Base-by-base conservation (phyloP, 164 flowering plant species). In the Annona cherimola region DNA sequence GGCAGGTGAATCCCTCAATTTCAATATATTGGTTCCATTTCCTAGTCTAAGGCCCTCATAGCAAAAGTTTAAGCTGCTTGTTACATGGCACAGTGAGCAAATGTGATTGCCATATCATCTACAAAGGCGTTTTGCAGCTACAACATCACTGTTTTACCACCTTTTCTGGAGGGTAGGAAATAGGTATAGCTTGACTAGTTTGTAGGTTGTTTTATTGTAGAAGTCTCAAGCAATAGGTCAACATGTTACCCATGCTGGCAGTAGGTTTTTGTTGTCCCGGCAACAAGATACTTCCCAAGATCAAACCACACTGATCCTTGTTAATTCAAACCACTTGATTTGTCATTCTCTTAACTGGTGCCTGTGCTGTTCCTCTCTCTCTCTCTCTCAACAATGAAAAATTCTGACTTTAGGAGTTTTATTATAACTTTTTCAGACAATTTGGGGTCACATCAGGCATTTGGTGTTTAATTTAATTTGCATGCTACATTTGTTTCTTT, bases 1-100 rank as follows among this genome's bases (percentile, higher is more conserved):
- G 45, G 92, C 97, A 79, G 97, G 98, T 90, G 42, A 79, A 40
- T 45, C 42, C 16, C 59, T 20, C 8, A 18, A 6, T 63, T 73
- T 39, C 57, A 9, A 16, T 12, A 26, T 12, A 18, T 42, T 62
- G 65, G 65, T 62, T 50, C 35, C 9, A 62, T 39, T 62, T 35
- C 42, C 5, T 19, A 62, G 12, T 5, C 26, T 4, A 9, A 5
- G 57, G 57, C 11, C 11, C 0, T 50, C 14, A 7, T 16, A 50
- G 8, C 9, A 50, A 50, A 50, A 50, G 14, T 50, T 50, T 16
- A 8, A 50, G 57, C 57, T 50, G 57, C 57, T 7, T 11, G 3
- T 50, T 50, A 50, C 57, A 1, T 26, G 35, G 35, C 35, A 26
- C 35, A 26, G 35, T 26, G 35, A 26, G 35, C 35, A 26, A 26